phyloP scores from a whole-genome alignment of 129 eudicot genomes.

The Lactuca saligna region DNA sequence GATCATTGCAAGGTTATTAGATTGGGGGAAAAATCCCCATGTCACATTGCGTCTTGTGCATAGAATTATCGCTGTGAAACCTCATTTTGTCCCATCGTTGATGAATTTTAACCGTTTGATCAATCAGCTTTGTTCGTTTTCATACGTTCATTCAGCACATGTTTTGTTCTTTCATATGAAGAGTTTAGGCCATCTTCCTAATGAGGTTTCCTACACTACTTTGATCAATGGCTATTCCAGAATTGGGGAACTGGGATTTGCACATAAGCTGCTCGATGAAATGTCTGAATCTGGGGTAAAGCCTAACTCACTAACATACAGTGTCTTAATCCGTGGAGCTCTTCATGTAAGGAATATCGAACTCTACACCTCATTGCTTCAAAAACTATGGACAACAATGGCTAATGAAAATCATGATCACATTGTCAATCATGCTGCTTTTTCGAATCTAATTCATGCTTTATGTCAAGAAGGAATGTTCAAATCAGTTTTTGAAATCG shows the following conservation, averaged over 20 bases:
- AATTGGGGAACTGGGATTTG: conserved; percentile 52
- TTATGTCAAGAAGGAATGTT: conserved; percentile 70
- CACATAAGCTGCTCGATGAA: conserved; percentile 71
- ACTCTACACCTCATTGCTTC: conserved; percentile 41
- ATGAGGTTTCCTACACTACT: conserved; percentile 64
- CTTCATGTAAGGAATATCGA: conserved; percentile 39
- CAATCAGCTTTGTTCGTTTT: conserved; percentile 49
- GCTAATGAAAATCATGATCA: conserved; percentile 28
- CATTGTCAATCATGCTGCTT: conserved; percentile 69
- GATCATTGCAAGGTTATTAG: conserved; percentile 60
- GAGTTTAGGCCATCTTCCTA: conserved; percentile 62
- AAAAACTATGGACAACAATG: conserved; percentile 62
- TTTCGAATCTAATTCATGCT: conserved; percentile 53
- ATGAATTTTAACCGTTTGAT: conserved; percentile 76
- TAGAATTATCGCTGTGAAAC: conserved; percentile 38
- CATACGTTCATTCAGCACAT: conserved; percentile 40
- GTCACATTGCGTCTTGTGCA: conserved; percentile 45
- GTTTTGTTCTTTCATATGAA: conserved; percentile 54
- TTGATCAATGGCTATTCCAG: conserved; percentile 67
- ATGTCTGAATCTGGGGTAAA: conserved; percentile 57
- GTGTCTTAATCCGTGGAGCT: conserved; percentile 62
- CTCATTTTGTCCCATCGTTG: conserved; percentile 72
- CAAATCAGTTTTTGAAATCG: conserved; percentile 55
- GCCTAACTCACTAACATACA: conserved; percentile 60
- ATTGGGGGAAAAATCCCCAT: conserved; percentile 38